Evolutionary conservation across 345 rosid species (phyloP).

Genomic region (Erucastrum elatum): DNA sequence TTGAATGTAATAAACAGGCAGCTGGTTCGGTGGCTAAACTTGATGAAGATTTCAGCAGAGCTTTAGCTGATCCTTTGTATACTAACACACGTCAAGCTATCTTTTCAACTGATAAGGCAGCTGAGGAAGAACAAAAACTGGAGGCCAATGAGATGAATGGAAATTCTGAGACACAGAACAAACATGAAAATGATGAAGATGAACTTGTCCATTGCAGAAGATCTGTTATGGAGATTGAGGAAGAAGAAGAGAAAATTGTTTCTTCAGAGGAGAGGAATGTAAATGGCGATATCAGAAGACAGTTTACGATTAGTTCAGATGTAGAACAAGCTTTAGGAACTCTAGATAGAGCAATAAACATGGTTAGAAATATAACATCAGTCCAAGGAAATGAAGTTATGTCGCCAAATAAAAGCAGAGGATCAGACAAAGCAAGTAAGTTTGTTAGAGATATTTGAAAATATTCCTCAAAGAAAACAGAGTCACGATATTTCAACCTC

Average conservation of each 20-base stretch:
- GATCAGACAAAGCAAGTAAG: slow-evolving; percentile 25
- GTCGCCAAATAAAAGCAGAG: slow-evolving; percentile 15
- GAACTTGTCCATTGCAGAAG: slow-evolving; percentile 36
- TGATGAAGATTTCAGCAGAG: slow-evolving; percentile 67
- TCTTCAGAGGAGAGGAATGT: slow-evolving; percentile 15
- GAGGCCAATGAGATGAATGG: background rate
- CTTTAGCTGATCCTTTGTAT: slow-evolving; percentile 70
- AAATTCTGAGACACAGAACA: background rate
- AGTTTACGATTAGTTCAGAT: slow-evolving; percentile 51
- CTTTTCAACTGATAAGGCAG: slow-evolving; percentile 32
- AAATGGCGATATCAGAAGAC: slow-evolving; percentile 31
- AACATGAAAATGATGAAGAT: too few species aligned
- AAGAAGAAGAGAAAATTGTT: too few species aligned
- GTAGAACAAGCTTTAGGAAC: slow-evolving; percentile 77
- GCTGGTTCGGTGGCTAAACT: slow-evolving; percentile 62
- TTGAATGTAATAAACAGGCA: slow-evolving; percentile 47
- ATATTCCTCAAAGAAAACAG: too few species aligned
- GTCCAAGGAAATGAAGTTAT: slow-evolving; percentile 37
- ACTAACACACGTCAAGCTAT: slow-evolving; percentile 54
- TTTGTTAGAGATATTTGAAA: slow-evolving; percentile 10
- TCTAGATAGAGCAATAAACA: slow-evolving; percentile 63
- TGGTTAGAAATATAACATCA: slow-evolving; percentile 48
- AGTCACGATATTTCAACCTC: too few species aligned
- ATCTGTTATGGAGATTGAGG: slow-evolving; percentile 59
- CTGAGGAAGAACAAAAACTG: slow-evolving; percentile 12